These are phyloP conservation scores for Zymoseptoria tritici DNA, from an alignment of 2,329 filamentous ascomycete genomes.

Conservation along the genomic window DNA sequence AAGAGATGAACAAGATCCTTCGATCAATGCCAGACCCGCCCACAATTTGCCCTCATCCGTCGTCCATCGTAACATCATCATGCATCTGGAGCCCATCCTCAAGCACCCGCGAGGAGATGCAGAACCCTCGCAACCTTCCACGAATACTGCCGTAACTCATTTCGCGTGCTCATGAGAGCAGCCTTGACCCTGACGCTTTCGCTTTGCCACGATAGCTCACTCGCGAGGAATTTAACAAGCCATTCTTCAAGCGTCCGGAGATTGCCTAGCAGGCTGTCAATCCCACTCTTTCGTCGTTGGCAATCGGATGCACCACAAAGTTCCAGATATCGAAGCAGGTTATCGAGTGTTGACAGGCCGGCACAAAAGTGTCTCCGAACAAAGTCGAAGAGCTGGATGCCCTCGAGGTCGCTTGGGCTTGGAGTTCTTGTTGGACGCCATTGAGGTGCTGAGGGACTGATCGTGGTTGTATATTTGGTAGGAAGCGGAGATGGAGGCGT, in stretches of 20 bases:
- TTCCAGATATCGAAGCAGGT: constrained; percentile 10
- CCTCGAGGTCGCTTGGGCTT: background rate
- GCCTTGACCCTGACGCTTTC: constrained; percentile 6
- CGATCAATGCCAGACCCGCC: background rate
- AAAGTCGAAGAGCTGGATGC: constrained; percentile 10
- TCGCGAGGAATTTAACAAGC: constrained; percentile 11
- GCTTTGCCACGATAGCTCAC: constrained; percentile 1
- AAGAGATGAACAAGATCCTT: background rate
- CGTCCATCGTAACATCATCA: background rate
- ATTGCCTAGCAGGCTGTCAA: constrained; percentile 10
- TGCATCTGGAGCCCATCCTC: background rate
- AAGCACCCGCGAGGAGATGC: background rate
- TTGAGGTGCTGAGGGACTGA: background rate
- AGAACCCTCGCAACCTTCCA: constrained; percentile 15
- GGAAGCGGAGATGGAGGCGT: background rate
- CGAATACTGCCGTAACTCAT: constrained; percentile 16
- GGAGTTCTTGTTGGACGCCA: background rate
- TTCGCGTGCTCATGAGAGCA: constrained; percentile 10
- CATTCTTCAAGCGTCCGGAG: constrained; percentile 12
- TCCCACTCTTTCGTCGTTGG: constrained; percentile 5
- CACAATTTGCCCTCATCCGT: background rate
- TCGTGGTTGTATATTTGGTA: background rate
- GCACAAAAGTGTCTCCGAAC: constrained; percentile 8
- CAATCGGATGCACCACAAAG: constrained; percentile 3
- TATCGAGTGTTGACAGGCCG: constrained; percentile 11